Conservation (phyloP, 2,329 filamentous ascomycete genomes). For the Apiospora pterosperma region DNA sequence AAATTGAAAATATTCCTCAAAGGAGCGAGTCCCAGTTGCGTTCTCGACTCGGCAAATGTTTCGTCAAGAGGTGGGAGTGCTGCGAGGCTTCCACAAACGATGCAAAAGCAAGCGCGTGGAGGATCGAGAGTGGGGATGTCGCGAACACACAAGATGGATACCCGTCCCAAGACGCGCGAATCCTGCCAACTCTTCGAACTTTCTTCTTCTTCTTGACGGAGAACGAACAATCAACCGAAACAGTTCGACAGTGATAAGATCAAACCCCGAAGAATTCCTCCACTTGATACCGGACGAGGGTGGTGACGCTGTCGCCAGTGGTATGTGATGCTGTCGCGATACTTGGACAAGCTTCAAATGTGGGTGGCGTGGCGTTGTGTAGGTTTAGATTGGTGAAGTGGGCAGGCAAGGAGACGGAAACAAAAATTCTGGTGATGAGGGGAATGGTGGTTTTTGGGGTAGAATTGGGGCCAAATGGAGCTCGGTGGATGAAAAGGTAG, state of each 20-base stretch:
- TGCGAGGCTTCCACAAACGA: background rate
- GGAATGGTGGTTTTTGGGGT: conserved; percentile 30
- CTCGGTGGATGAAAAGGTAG: conserved; percentile 28
- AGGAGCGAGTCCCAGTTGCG: background rate
- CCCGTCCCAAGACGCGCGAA: background rate
- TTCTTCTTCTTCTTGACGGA: background rate
- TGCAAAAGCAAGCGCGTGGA: conserved; percentile 1
- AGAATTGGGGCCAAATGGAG: conserved; percentile 31
- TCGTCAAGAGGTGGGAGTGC: background rate
- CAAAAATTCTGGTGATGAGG: conserved; percentile 25
- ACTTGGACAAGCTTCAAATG: background rate
- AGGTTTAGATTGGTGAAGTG: conserved; percentile 9
- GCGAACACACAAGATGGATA: conserved; percentile 4
- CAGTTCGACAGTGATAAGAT: conserved; percentile 2
- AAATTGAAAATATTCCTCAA: background rate
- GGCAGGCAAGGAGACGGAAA: conserved; percentile 15
- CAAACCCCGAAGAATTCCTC: conserved; percentile 9
- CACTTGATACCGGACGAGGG: conserved; percentile 11
- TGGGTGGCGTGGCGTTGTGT: conserved; percentile 2
- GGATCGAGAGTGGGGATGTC: conserved; percentile 3
- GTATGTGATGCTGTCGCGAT: background rate
- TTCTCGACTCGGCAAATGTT: background rate
- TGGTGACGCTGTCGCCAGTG: conserved; percentile 9
- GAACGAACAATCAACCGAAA: background rate
- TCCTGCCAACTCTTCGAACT: background rate